Percentiles rank a stretch among this genome's conserved stretches.
Conservation (phyloP, 805 yeast species). For the Kuraishia hungarica region DNA sequence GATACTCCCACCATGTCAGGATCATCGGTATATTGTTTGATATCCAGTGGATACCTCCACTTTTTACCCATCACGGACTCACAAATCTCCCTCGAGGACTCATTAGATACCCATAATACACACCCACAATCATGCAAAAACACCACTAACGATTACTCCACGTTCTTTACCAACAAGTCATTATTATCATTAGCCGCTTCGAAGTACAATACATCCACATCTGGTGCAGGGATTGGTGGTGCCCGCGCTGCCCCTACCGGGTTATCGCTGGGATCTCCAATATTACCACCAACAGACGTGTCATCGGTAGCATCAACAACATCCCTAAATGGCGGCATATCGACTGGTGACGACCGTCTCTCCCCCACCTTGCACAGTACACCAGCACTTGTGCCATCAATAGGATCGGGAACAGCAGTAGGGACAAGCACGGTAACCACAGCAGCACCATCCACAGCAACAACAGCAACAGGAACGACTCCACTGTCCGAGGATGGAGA, state of each 20-base stretch:
- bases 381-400: not conserved
- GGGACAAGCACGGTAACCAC: no score
- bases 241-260: not conserved
- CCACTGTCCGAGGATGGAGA: no score
- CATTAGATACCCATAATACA: not conserved
- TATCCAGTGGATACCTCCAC: conserved; percentile 19
- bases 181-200: not conserved
- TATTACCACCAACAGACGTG: not conserved
- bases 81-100: not conserved
- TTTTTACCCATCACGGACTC: conserved; percentile 14
- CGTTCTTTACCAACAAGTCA: conserved; percentile 2
- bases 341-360: not conserved
- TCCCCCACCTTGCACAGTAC: not conserved
- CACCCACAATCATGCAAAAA: not conserved
- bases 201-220: not conserved
- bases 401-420: no score
- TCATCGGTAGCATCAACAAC: not conserved
- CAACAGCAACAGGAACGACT: no score
- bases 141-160: not conserved
- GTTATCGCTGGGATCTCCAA: not conserved
- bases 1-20: not conserved
- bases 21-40: conserved; percentile 16
- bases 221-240: no score
- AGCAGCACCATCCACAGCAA: no score
- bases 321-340: not conserved